Conservation (phyloP, 2,329 filamentous ascomycete genomes). For the Colletotrichum navitas region DNA sequence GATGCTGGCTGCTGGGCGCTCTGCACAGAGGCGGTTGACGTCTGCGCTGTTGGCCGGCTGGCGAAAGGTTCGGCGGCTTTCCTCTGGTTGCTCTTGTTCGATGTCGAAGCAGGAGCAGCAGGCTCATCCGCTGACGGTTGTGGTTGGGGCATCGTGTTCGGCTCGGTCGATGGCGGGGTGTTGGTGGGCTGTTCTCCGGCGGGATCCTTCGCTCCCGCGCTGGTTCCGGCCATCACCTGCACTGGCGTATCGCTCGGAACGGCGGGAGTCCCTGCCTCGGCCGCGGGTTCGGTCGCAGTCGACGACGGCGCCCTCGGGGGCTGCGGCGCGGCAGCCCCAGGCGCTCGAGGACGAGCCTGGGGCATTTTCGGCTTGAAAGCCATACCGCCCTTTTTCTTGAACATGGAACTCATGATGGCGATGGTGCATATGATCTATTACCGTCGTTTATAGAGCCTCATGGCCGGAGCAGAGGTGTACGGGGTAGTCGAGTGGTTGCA, state of each 20-base stretch:
- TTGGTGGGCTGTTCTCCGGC: conserved; percentile 1
- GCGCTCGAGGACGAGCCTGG: conserved; percentile 63
- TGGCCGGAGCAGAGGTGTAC: conserved; percentile 15
- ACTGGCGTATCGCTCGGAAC: not conserved
- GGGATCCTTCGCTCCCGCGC: conserved; percentile 1
- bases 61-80: not conserved
- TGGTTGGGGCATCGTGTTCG: conserved; percentile 1
- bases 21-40: not conserved
- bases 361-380: conserved; percentile 80
- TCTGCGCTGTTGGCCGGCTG: not conserved
- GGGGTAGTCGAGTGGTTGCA: conserved; percentile 15
- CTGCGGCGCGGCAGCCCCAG: conserved; percentile 54
- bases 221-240: not conserved
- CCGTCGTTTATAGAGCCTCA: conserved; percentile 15
- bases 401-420: conserved; percentile 72
- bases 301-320: conserved; percentile 48
- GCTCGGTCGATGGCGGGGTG: conserved; percentile 37
- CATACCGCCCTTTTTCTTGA: conserved; percentile 73
- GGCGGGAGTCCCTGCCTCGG: conserved; percentile 3
- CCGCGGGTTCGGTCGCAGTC: conserved; percentile 23
- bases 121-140: conserved; percentile 3
- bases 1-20: not conserved
- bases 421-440: conserved; percentile 11
- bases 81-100: not conserved
- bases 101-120: not conserved